phyloP scores from a whole-genome alignment of 305 asterid genomes.

The Salvia sclarea region DNA sequence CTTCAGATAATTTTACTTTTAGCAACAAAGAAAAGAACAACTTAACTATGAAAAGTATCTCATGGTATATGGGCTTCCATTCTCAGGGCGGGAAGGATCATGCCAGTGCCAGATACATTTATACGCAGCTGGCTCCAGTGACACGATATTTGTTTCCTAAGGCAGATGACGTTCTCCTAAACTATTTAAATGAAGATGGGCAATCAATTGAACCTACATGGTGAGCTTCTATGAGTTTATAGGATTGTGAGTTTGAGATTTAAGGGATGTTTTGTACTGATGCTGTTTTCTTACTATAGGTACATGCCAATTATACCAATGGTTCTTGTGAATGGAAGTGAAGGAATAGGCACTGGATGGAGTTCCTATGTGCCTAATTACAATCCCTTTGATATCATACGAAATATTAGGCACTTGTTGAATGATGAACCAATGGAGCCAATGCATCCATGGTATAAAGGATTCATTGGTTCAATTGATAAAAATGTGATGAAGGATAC shows the following conservation, averaged over 20 bases:
- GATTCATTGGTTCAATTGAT: conserved; percentile 77
- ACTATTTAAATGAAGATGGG: conserved; percentile 91
- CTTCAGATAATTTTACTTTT: background rate
- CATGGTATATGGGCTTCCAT: conserved; percentile 1
- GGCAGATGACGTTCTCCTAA: conserved; percentile 79
- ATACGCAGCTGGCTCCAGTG: conserved; percentile 64
- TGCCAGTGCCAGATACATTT: conserved; percentile 93
- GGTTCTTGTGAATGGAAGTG: conserved; percentile 96
- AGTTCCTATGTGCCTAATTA: conserved; percentile 87
- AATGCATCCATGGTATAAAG: conserved; percentile 96
- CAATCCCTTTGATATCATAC: conserved; percentile 80
- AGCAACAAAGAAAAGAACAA: too few relatives aligned
- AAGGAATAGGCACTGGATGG: conserved; percentile 99
- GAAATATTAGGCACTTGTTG: conserved; percentile 69
- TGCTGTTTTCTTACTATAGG: conserved; percentile 45
- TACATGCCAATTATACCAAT: conserved; percentile 80
- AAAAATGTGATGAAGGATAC: conserved; percentile 65
- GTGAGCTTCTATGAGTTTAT: conserved; percentile 42
- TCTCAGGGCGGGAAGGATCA: conserved; percentile 96
- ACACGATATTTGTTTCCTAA: conserved; percentile 81
- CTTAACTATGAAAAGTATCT: background rate
- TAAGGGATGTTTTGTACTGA: conserved; percentile 17
- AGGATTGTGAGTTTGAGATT: background rate
- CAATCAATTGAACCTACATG: conserved; percentile 88
- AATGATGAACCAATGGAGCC: conserved; percentile 70